Evolutionary conservation across 2,329 filamentous ascomycete genomes (phyloP).

Genomic region (Fusarium oligoseptatum): DNA sequence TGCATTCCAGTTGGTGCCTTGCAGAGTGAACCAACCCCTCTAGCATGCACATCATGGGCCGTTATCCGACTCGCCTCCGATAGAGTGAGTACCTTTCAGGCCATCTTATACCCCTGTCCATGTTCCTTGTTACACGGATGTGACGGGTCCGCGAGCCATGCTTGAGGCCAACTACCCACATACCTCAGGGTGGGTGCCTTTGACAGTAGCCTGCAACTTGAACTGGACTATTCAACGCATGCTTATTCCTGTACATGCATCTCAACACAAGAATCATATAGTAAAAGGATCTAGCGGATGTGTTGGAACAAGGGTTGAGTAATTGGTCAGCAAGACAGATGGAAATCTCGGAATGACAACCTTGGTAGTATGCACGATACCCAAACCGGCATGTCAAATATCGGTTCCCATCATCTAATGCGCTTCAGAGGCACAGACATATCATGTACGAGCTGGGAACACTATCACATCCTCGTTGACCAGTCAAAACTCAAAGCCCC

Average conservation of each 20-base stretch:
- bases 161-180: neutral
- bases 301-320: neutral
- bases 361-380: neutral
- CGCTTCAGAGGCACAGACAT: neutral
- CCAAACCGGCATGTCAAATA: neutral
- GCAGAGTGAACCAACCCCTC: neutral
- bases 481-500: neutral
- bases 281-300: neutral
- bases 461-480: neutral
- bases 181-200: neutral
- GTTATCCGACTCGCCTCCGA: neutral
- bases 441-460: neutral
- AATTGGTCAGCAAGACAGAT: neutral
- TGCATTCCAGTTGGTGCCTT: neutral
- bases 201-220: neutral
- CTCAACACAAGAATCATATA: neutral
- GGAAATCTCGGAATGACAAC: neutral
- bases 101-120: neutral
- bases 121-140: neutral
- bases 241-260: neutral
- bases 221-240: neutral
- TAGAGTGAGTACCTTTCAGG: neutral
- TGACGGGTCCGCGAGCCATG: neutral
- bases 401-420: neutral
- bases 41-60: neutral